These are phyloP conservation scores for Handroanthus guayacan DNA, from an alignment of 257 asterid genomes.

Conservation along the genomic window DNA sequence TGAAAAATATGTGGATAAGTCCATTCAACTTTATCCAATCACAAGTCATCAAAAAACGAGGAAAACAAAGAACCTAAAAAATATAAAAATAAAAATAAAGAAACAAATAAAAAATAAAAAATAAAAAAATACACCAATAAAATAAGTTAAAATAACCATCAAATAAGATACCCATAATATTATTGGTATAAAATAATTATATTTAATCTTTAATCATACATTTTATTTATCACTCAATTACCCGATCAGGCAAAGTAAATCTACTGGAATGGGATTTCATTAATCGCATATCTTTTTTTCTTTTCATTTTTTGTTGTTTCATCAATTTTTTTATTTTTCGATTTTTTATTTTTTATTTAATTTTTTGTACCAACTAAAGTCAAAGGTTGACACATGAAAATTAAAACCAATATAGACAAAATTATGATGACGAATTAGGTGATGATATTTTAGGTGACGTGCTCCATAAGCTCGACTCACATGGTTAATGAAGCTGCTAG, in stretches of 20 bases:
- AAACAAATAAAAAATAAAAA: no score
- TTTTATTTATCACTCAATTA: no score
- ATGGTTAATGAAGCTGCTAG: neutral
- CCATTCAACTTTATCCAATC: neutral
- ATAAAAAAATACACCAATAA: neutral
- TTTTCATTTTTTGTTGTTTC: no score
- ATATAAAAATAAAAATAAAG: neutral
- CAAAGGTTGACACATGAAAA: neutral
- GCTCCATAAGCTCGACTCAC: neutral
- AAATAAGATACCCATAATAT: no score
- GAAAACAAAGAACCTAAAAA: neutral
- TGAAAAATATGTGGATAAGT: neutral
- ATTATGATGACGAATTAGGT: neutral
- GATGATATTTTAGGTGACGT: neutral
- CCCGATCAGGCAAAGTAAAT: no score
- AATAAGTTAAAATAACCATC: no score
- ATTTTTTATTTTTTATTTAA: no score
- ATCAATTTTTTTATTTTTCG: no score
- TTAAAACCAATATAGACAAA: neutral
- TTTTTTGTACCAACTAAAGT: neutral
- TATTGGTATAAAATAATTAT: no score
- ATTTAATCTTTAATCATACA: no score
- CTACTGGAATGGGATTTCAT: no score
- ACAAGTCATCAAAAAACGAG: neutral
- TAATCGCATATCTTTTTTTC: no score